Evolutionary conservation across 192 early-diverging fungal species (phyloP), one percentile per base, ranked within the genome.

Genomic region (Allomyces arbusculus): DNA sequence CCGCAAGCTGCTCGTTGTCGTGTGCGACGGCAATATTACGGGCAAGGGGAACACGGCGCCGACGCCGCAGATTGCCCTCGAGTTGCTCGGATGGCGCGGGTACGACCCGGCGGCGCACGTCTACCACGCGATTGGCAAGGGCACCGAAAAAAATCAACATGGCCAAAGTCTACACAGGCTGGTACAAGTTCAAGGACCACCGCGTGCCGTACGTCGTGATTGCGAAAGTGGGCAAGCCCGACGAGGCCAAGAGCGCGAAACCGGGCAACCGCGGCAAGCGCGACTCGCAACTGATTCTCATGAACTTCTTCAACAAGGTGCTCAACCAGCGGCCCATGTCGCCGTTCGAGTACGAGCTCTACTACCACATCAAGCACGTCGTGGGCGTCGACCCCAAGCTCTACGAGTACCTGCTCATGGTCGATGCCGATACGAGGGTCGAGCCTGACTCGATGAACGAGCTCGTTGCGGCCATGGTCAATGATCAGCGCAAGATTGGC

Each of bases 211-310:
- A 26, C 58, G 16, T 65, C 16, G 58, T 65, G 44, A 24, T 65
- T 44, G 64, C 33, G 3, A 65, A 65, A 9, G 44, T 40, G 14
- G 68, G 67, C 16, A 69, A 66, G 14, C 44, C 64, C 0, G 25
- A 66, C 28, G 63, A 33, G 28, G 63, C 63, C 63, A 75, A 71
- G 58, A 63, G 8, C 0, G 12, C 66, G 3, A 69, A 69, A 12
- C 68, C 68, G 40, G 68, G 68, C 24, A 71, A 71, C 62, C 44
- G 70, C 26, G 70, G 70, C 23, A 71, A 71, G 24, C 69, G 70
- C 44, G 70, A 71, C 62, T 71, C 70, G 19, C 70, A 71, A 61
- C 44, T 71, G n/a, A 44, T 69, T 68, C 26, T 69, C 44, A 66
- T 69, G 66, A 58, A 44, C 20, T 69, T 69, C 68, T 61, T 69